A percentile compares a stretch with the other conserved stretches of the same genome.
Evolutionary conservation across 2,329 filamentous ascomycete species (phyloP).

Genomic region (Aureobasidium leucospermi): DNA sequence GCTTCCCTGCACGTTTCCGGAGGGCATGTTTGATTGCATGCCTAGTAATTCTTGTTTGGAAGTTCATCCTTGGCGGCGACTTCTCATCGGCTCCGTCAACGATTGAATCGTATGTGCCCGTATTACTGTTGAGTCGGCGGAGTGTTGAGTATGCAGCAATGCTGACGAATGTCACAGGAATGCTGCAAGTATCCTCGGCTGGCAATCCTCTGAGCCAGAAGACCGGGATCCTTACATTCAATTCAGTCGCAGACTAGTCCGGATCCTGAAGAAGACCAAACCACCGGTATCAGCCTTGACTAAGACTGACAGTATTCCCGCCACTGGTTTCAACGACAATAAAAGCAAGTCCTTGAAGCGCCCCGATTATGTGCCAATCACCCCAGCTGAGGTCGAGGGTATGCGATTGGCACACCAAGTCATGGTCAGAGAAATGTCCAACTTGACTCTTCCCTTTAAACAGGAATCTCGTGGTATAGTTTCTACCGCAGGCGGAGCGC

Average conservation of each 20-base stretch:
- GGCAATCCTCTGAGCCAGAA: neutral
- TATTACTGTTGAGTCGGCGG: neutral
- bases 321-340: slow-evolving; percentile 7
- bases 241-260: slow-evolving; percentile 12
- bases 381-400: neutral
- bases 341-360: slow-evolving; percentile 1
- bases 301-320: slow-evolving; percentile 4
- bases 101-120: slow-evolving; percentile 5
- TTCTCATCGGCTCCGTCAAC: slow-evolving; percentile 2
- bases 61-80: slow-evolving; percentile 9
- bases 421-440: neutral
- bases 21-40: neutral
- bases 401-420: slow-evolving; percentile 8
- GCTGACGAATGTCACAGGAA: slow-evolving; percentile 7
- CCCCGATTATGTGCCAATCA: slow-evolving; percentile 7
- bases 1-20: slow-evolving; percentile 6
- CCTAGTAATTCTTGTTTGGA: slow-evolving; percentile 3
- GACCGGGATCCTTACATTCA: slow-evolving; percentile 5
- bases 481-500: slow-evolving; percentile 11
- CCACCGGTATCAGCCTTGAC: slow-evolving; percentile 9
- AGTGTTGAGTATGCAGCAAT: neutral
- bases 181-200: slow-evolving; percentile 10
- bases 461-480: slow-evolving; percentile 12
- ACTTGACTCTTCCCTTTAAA: neutral
- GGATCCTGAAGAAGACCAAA: slow-evolving; percentile 3